Conservation (phyloP, 2,329 filamentous ascomycete genomes). For the Coniochaeta hoffmannii region DNA sequence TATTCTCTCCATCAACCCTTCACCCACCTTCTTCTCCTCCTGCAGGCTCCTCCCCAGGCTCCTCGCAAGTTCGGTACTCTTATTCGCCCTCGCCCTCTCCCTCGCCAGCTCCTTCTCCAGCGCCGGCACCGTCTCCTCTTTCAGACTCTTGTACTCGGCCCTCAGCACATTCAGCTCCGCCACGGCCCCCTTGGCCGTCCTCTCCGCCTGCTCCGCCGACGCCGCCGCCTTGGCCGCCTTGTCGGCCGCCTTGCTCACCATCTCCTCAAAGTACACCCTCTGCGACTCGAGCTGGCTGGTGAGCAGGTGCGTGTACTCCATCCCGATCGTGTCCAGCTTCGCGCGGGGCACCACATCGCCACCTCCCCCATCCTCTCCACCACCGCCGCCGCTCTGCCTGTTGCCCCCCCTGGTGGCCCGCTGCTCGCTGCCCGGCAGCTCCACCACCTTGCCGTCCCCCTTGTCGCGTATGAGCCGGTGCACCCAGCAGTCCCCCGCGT, state of each 20-base stretch:
- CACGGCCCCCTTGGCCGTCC: conserved; percentile 39
- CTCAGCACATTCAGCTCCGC: conserved; percentile 46
- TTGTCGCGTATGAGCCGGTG: conserved; percentile 93
- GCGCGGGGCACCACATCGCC: conserved; percentile 61
- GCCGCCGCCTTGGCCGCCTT: conserved; percentile 72
- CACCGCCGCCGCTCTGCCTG: conserved; percentile 2
- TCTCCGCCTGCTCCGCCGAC: conserved; percentile 55
- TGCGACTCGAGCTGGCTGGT: conserved; percentile 91
- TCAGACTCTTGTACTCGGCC: conserved; percentile 43
- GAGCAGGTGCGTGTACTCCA: conserved; percentile 91
- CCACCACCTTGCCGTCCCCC: conserved; percentile 84
- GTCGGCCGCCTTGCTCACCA: conserved; percentile 80
- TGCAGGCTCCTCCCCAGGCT: conserved; percentile 67
- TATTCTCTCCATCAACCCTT: conserved; percentile 76
- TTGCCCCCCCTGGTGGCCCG: conserved; percentile 11
- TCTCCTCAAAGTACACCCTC: conserved; percentile 87
- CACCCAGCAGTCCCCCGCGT: conserved; percentile 90
- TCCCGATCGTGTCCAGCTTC: conserved; percentile 68
- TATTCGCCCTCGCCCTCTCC: conserved; percentile 59
- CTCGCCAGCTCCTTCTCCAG: conserved; percentile 69
- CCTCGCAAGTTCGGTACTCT: conserved; percentile 68
- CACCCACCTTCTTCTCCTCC: conserved; percentile 80
- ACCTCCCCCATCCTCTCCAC: not conserved
- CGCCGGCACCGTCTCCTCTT: conserved; percentile 49
- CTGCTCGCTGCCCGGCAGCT: conserved; percentile 56